Conservation (phyloP, 495 filamentous ascomycete genomes). For the Penicillium dipodomyicola region DNA sequence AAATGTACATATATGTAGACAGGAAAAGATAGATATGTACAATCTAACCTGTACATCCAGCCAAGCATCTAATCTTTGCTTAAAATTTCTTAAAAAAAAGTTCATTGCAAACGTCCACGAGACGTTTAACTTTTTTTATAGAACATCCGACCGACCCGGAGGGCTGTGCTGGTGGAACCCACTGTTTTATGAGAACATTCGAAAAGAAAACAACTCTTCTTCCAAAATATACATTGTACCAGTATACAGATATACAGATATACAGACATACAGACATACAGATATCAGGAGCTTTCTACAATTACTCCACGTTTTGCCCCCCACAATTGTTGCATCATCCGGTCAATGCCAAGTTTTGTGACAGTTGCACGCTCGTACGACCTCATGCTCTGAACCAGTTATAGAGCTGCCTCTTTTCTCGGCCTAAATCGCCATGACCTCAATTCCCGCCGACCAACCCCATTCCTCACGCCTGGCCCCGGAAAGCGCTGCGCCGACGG, state of each 20-base stretch:
- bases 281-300: background rate
- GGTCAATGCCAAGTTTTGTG: background rate
- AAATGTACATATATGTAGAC: too few relatives aligned
- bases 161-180: conserved; percentile 44
- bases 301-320: background rate
- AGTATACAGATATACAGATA: background rate
- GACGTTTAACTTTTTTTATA: background rate
- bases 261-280: background rate
- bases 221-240: background rate
- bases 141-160: conserved; percentile 27
- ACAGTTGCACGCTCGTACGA: conserved; percentile 13
- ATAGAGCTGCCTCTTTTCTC: background rate
- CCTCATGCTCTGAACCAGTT: background rate
- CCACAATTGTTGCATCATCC: conserved; percentile 9
- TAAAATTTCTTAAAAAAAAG: background rate
- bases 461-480: conserved; percentile 5
- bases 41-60: too few relatives aligned
- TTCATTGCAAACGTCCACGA: too few relatives aligned
- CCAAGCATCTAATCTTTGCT: too few relatives aligned
- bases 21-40: too few relatives aligned
- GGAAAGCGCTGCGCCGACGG: conserved; percentile 1
- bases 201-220: background rate
- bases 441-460: conserved; percentile 12
- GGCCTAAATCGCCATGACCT: conserved; percentile 9
- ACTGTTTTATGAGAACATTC: background rate